Base-by-base conservation (phyloP, 2,329 filamentous ascomycete species). In the Colletotrichum gigasporum region DNA sequence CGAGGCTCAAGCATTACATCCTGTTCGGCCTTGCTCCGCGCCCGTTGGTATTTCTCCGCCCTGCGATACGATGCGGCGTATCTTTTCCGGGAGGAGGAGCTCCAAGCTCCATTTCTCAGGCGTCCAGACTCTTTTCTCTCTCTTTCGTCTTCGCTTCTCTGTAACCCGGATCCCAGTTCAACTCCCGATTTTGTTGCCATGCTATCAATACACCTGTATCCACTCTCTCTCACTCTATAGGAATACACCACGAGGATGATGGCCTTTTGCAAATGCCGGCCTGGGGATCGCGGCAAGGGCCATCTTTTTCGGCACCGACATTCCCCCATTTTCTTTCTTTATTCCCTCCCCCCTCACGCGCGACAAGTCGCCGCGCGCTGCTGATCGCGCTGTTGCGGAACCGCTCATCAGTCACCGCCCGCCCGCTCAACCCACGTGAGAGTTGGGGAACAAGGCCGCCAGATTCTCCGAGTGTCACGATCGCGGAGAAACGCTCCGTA, bases 101-200 rank as follows among this genome's bases (percentile, higher is more conserved):
- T n/a, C 4, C 22, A 14, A 6, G 26, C 30, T 48, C 16, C 35
- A 16, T 16, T 24, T 11, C 24, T 34, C 1, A 16, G 11, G 22
- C 37, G 51, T 58, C 53, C 30, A 32, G 11, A 45, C 44, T 63
- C 37, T n/a, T n/a, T n/a, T n/a, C n/a, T n/a, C n/a, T n/a, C n/a
- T n/a, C n/a, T n/a, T n/a, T n/a, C n/a, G n/a, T n/a, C n/a, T n/a
- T n/a, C n/a, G n/a, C n/a, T n/a, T n/a, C n/a, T n/a, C n/a, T n/a
- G n/a, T n/a, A n/a, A n/a, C 28, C 52, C 12, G 18, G 16, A 37
- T 37, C 39, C 52, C 39, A 55, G 52, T 45, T 12, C 16, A 30
- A 18, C 9, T n/a, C 26, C 35, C 11, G 1, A 22, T 16, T 22
- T 22, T 34, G 22, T 24, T 12, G 7, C 18, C 16, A 10, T 42